Base-by-base conservation (phyloP, 2,329 filamentous ascomycete genomes). In the Hortaea werneckii region DNA sequence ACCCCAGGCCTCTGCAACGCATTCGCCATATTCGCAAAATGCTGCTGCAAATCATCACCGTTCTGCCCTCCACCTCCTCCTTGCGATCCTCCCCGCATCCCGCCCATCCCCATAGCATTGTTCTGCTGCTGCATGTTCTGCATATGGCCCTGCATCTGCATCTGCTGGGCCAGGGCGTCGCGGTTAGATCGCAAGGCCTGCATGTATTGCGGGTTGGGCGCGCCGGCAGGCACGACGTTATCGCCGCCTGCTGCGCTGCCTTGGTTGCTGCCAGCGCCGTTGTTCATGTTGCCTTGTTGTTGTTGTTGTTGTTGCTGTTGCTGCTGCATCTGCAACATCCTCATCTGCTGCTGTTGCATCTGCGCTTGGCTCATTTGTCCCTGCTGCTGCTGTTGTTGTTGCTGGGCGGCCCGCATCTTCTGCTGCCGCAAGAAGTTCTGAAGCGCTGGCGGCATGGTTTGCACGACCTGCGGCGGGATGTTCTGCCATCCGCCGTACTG, bases 181-280 rank as follows among this genome's bases (percentile, higher is more conserved):
- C 62, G 60, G 40, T 62, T 58, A 10, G 53, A 47, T 6, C 59
- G 47, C 13, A 63, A 47, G 26, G 58, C 57, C 41, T 54, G 53
- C 59, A 64, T 64, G 39, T 62, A 63, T 40, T 65, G 61, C 47
- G 52, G 58, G 49, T 63, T 55, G 7, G 52, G 51, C 43, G 50
- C 46, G 13, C 43, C 44, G 46, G 40, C 45, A 6, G 53, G 56
- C 50, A 65, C 60, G 41, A 47, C 55, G 56, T 20, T 28, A 26
- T 48, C 47, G 7, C 37, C 38, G n/a, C 43, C 44, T n/a, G 35
- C 37, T 5, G 42, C 50, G 9, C 9, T n/a, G n/a, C 32, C 32
- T 9, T n/a, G 9, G 32, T 35, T 35, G 32, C n/a, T 35, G n/a
- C 32, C 32, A 3, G 2, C 32, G n/a, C 32, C 32, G 32, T n/a